phyloP scores from a whole-genome alignment of 495 filamentous ascomycete species.

The Penicillium silybi region DNA sequence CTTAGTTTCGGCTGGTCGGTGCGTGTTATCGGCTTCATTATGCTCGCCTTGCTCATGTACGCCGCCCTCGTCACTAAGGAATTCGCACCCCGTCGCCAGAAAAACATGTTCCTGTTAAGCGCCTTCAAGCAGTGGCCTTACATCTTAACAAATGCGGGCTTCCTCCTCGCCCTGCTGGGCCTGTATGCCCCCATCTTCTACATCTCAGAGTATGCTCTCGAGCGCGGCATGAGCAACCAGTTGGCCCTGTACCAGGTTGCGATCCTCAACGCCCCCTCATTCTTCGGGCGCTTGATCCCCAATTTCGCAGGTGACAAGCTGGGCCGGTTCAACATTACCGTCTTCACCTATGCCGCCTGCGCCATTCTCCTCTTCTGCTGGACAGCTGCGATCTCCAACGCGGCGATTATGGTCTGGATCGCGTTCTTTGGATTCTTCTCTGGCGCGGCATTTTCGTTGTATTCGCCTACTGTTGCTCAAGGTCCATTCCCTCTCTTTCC shows the following conservation, averaged over 20 bases:
- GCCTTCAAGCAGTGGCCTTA: background rate
- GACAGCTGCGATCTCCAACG: constrained; percentile 29
- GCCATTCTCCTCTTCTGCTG: constrained; percentile 4
- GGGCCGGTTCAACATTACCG: constrained; percentile 5
- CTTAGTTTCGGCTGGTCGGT: constrained; percentile 22
- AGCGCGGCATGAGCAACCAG: constrained; percentile 40
- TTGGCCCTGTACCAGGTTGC: constrained; percentile 36
- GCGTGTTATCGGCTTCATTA: constrained; percentile 18
- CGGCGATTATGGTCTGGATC: constrained; percentile 54
- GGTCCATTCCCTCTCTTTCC: background rate
- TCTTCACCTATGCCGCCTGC: background rate
- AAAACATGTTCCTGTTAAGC: constrained; percentile 2
- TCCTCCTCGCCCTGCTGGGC: constrained; percentile 29
- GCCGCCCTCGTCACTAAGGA: constrained; percentile 1
- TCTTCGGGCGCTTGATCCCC: constrained; percentile 20
- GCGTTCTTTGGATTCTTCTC: constrained; percentile 61
- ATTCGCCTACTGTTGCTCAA: background rate
- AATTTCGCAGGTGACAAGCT: constrained; percentile 8
- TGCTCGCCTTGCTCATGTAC: constrained; percentile 21
- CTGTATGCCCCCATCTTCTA: constrained; percentile 57
- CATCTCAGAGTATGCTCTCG: constrained; percentile 49
- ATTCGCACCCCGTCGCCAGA: constrained; percentile 1
- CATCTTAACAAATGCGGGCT: background rate
- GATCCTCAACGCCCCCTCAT: constrained; percentile 19
- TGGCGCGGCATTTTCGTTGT: constrained; percentile 55